A percentile compares a stretch with the other conserved stretches of the same genome.
phyloP scores from a whole-genome alignment of 2,329 filamentous ascomycete species.

The Neonectria coccinea region DNA sequence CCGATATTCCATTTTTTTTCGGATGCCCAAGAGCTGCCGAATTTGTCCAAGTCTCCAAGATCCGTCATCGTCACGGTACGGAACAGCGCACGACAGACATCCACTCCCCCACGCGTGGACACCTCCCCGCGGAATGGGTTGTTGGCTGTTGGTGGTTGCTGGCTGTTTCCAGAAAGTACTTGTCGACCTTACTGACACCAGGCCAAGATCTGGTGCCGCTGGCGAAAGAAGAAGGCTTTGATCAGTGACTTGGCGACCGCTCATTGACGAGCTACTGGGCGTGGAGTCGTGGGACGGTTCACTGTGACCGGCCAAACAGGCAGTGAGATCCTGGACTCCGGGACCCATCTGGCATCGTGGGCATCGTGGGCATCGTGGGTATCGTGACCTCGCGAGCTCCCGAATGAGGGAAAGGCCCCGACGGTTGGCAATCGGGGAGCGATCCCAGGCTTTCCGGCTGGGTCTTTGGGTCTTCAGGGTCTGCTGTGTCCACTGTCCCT shows the following conservation, averaged over 20 bases:
- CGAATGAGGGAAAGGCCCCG: conserved; percentile 22
- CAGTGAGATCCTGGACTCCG: background rate
- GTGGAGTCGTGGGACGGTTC: background rate
- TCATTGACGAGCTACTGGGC: conserved; percentile 9
- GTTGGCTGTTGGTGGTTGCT: conserved; percentile 29
- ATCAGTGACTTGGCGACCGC: conserved; percentile 16
- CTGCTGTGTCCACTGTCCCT: background rate
- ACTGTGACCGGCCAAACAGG: conserved; percentile 6
- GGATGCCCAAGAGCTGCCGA: conserved; percentile 11
- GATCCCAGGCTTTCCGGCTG: conserved; percentile 18
- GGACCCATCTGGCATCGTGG: conserved; percentile 8
- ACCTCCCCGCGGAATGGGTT: conserved; percentile 14
- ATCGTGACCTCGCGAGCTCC: conserved; percentile 22
- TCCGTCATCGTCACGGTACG: conserved; percentile 7
- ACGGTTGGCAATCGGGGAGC: conserved; percentile 26
- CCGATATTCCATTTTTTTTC: conserved; percentile 14
- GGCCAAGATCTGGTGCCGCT: conserved; percentile 10
- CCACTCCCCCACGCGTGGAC: conserved; percentile 28
- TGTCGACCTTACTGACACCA: conserved; percentile 15
- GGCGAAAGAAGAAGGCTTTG: conserved; percentile 8
- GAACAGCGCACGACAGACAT: conserved; percentile 22
- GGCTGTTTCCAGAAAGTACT: conserved; percentile 36
- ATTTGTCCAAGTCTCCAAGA: conserved; percentile 7
- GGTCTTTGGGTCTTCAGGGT: conserved; percentile 16
- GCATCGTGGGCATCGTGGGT: conserved; percentile 15